Evolutionary conservation across 768 basidiomycete genomes (phyloP), one percentile per base, ranked within the genome.

Genomic region (Tylopilus sp.): DNA sequence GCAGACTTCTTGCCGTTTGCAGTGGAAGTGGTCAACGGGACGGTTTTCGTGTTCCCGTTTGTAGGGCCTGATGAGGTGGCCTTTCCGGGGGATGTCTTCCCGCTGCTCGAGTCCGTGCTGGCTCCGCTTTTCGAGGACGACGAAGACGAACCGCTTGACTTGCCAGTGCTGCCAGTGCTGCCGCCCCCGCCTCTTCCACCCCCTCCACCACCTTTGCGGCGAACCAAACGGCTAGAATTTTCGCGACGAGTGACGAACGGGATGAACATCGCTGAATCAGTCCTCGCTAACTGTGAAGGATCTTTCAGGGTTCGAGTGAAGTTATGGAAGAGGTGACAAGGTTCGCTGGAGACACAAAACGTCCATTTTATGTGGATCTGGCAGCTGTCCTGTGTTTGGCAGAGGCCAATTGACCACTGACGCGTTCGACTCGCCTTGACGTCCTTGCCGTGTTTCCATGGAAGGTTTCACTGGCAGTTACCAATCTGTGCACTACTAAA

Each of bases 201-300:
- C 0, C 69, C 60, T 0, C 72, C 68, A 12, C 71, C 68, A 0
- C 72, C 66, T 56, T 70, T 74, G 21, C 67, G 66, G 20, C 66
- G 67, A 12, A 51, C 40, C 4, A 68, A 25, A 18, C 30, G 53
- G 23, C 11, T 20, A 18, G 39, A 41, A 15, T 36, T 39, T 11
- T 48, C 20, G 15, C 10, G 23, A n/a, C 25, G 38, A 9, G 52
- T 56, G 8, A 65, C 6, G 39, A 58, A 51, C 9, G 67, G 62
- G 20, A 67, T 20, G 38, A 53, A 52, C 65, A 66, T 67, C 6
- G 33, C 33, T 3, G 33, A 17, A 17, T 35, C n/a, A 17, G 33
- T 35, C 17, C 17, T 17, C 5, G 5, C 11, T 3, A 5, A 11
- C 25, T 26, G 8, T 26, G 25, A 26, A 26, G 25, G 8, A 26